Percentiles rank a stretch among this genome's conserved stretches.
Conservation (phyloP, 768 basidiomycete species). For the Brasilioporus rufonigricans region DNA sequence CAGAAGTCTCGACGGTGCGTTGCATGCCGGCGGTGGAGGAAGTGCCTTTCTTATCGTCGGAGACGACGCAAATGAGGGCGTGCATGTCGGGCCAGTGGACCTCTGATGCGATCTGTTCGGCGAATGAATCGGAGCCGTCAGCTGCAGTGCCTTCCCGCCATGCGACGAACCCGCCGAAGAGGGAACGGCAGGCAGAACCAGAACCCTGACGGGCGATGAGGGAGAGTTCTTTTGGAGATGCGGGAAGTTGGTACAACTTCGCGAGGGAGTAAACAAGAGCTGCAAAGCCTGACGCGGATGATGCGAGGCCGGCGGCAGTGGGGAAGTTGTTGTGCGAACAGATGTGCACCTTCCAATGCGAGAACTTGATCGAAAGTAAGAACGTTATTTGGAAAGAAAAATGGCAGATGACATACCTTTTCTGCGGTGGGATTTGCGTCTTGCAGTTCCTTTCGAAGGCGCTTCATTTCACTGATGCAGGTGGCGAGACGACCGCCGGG, state of each 20-base stretch:
- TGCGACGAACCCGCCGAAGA: conserved; percentile 96
- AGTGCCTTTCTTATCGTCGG: conserved; percentile 95
- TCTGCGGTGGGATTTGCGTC: conserved; percentile 59
- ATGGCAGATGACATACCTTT: conserved; percentile 46
- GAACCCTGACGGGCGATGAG: conserved; percentile 96
- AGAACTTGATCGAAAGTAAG: conserved; percentile 15
- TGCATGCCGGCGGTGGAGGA: conserved; percentile 97
- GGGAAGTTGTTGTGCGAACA: conserved; percentile 98
- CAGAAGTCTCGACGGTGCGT: conserved; percentile 89
- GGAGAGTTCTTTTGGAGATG: conserved; percentile 78
- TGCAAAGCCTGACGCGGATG: conserved; percentile 95
- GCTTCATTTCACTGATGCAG: conserved; percentile 86
- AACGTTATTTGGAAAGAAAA: not conserved
- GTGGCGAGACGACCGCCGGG: conserved; percentile 72
- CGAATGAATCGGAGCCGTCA: conserved; percentile 84
- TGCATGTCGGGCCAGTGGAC: conserved; percentile 94
- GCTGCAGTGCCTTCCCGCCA: conserved; percentile 63
- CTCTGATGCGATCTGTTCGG: conserved; percentile 80
- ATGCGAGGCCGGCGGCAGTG: conserved; percentile 96
- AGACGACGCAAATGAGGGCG: conserved; percentile 96
- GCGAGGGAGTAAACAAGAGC: conserved; percentile 91
- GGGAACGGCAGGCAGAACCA: conserved; percentile 95
- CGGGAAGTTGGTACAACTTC: conserved; percentile 78
- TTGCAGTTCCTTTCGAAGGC: conserved; percentile 72
- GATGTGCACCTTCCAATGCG: conserved; percentile 71